Evolutionary conservation across 768 basidiomycete species (phyloP).

Genomic region (Kwoniella mangroviensis): DNA sequence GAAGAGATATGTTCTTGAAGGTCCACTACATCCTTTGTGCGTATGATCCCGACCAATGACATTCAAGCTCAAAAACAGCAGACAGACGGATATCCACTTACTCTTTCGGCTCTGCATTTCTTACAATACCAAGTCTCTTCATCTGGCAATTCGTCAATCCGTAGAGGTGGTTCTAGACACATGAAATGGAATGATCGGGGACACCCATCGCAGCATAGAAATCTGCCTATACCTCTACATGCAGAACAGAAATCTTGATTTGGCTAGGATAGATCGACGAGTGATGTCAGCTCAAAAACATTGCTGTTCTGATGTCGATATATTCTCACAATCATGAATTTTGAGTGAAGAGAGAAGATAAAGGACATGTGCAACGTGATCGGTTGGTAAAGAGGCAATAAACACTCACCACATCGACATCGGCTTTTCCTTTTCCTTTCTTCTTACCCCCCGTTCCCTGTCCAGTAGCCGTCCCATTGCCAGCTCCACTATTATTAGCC

Average conservation of each 20-base stretch:
- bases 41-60: background rate
- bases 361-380: no score
- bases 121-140: constrained; percentile 61
- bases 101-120: constrained; percentile 60
- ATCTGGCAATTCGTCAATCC: constrained; percentile 81
- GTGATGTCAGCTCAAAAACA: background rate
- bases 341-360: no score
- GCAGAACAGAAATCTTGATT: constrained; percentile 61
- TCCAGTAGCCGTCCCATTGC: constrained; percentile 3
- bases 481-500: background rate
- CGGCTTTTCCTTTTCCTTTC: constrained; percentile 31
- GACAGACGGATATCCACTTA: constrained; percentile 62
- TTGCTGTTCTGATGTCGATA: background rate
- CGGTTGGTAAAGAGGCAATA: no score
- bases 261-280: constrained; percentile 45
- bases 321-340: no score
- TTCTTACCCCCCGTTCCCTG: constrained; percentile 23
- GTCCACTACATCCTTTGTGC: background rate
- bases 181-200: constrained; percentile 93
- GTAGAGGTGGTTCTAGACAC: constrained; percentile 95
- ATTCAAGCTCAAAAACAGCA: background rate
- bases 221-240: constrained; percentile 66
- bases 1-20: background rate
- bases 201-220: constrained; percentile 97
- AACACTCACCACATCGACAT: constrained; percentile 30